Base-by-base conservation (phyloP, 441 rosid genomes). In the Erodium texanum region DNA sequence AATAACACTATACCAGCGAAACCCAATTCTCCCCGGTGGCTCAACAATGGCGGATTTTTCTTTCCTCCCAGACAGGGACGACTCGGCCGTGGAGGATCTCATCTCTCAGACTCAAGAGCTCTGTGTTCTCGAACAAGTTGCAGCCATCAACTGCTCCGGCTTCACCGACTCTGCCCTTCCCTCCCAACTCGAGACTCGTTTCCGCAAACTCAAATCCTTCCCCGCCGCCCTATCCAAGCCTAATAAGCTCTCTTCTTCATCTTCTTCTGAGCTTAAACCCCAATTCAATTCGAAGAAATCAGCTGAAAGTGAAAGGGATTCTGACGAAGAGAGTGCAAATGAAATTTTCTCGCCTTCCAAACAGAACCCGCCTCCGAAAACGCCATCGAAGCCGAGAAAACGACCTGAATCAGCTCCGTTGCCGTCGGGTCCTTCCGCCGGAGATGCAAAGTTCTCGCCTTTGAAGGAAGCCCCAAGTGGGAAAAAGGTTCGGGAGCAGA, bases 131-230 rank as follows among this genome's bases (percentile, higher is more conserved):
- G 93, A 92, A 27, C 89, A 88, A 75, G 69, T 89, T 73, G 84
- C 95, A 67, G 85, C 89, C 22, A 86, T 92, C 77, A 85, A 92
- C 62, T 82, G 84, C 64, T 87, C 90, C 72, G 67, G 77, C 38
- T 82, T 85, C 74, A 62, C 81, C 12, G 79, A 81, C 62, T 82
- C 87, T 5, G 65, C 69, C 20, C 89, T 92, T 14, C 92, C 98
- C 9, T 34, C 80, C 67, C 89, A 92, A 64, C 82, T 92, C 77
- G 95, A 92, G 20, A 54, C 81, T 71, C 93, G 96, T 9, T 89
- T 87, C 80, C 84, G 79, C 62, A 80, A 84, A n/a, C 98, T 92
- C 76, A 92, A 92, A 64, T 82, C 96, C 59, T 72, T 83, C 75
- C 88, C 89, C 11, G 16, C 52, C 41, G 16, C 79, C 22, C 77